phyloP scores from a whole-genome alignment of 805 yeast genomes.

The Candida broadrunensis region DNA sequence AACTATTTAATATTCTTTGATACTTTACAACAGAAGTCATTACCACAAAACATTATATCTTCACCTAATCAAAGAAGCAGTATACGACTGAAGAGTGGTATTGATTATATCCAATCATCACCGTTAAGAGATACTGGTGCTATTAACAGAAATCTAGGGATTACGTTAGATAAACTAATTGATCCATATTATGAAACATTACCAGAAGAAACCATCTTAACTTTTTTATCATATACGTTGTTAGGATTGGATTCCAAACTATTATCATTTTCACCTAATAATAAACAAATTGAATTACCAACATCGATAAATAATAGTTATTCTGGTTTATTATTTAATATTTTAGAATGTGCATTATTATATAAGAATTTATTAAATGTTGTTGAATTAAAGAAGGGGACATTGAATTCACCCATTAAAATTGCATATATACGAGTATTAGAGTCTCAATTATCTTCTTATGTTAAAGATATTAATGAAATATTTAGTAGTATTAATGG shows the following conservation, averaged over 20 bases:
- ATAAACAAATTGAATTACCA: conserved; percentile 43
- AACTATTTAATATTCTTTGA: conserved; percentile 33
- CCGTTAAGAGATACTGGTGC: neutral
- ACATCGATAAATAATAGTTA: conserved; percentile 51
- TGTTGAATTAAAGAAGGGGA: conserved; percentile 24
- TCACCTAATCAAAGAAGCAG: neutral
- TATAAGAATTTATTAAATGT: conserved; percentile 44
- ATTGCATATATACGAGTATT: conserved; percentile 58
- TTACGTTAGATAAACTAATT: conserved; percentile 7
- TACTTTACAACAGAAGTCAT: conserved; percentile 7
- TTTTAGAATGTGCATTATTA: conserved; percentile 72
- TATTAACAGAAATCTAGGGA: neutral
- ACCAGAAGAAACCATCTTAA: conserved; percentile 34
- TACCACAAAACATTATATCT: neutral
- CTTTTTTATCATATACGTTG: conserved; percentile 50
- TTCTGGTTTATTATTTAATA: conserved; percentile 50
- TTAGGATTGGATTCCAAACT: conserved; percentile 62
- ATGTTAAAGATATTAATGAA: conserved; percentile 33
- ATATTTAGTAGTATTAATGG: conserved; percentile 19
- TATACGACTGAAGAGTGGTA: too few relatives aligned
- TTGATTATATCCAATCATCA: neutral
- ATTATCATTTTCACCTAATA: conserved; percentile 40
- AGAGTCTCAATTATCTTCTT: conserved; percentile 32
- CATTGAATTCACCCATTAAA: conserved; percentile 49
- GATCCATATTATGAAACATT: conserved; percentile 29